Percentiles rank a stretch among this genome's conserved stretches.
These are phyloP conservation scores for Raddia distichophylla DNA, from an alignment of 176 grass and related monocot species.

Conservation along the genomic window DNA sequence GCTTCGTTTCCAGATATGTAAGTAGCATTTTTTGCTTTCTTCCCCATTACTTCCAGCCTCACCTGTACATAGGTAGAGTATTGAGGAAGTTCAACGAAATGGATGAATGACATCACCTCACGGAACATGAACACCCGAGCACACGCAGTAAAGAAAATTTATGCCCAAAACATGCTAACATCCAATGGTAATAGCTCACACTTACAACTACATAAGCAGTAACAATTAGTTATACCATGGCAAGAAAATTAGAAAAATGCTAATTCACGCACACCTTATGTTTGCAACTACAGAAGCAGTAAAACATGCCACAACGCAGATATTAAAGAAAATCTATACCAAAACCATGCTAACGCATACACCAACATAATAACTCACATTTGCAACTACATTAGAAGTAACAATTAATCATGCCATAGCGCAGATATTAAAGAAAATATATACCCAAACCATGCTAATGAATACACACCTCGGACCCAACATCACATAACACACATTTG, in stretches of 20 bases:
- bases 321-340: too few relatives aligned
- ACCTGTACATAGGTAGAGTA: slow-evolving; percentile 48
- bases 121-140: too few relatives aligned
- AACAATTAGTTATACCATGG: too few relatives aligned
- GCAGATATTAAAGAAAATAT: background rate
- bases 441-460: background rate
- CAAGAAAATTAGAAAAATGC: too few relatives aligned
- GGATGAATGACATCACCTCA: background rate
- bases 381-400: background rate
- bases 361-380: background rate
- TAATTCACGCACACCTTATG: too few relatives aligned
- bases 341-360: too few relatives aligned
- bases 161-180: too few relatives aligned
- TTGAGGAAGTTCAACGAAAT: slow-evolving; percentile 28
- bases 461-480: background rate
- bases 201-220: too few relatives aligned
- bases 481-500: background rate
- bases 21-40: slow-evolving; percentile 88
- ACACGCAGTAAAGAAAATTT: too few relatives aligned
- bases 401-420: background rate
- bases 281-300: too few relatives aligned
- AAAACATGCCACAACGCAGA: too few relatives aligned
- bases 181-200: too few relatives aligned
- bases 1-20: slow-evolving; percentile 90
- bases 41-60: slow-evolving; percentile 82